Conservation (phyloP, 2,329 filamentous ascomycete species). For the Fusarium sp. region DNA sequence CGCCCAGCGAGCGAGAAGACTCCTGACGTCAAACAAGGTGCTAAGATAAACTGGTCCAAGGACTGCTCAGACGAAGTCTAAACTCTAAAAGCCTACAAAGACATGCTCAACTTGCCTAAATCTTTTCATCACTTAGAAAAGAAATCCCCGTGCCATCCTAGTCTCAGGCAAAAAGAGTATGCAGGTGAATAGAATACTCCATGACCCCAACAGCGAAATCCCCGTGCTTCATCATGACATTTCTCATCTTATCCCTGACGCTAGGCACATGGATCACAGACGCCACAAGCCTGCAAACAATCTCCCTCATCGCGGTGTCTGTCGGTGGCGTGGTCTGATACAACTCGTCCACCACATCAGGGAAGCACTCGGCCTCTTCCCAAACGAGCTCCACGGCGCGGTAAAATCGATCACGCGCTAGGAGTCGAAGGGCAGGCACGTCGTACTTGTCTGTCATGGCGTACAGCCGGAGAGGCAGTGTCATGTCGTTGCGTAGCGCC, state of each 20-base stretch:
- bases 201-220: conserved; percentile 21
- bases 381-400: conserved; percentile 24
- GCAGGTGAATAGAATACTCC: conserved; percentile 7
- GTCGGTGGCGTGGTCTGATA: conserved; percentile 1
- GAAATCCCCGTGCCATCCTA: background rate
- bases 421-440: conserved; percentile 44
- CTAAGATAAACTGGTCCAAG: background rate
- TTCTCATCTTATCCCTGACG: background rate
- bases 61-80: background rate
- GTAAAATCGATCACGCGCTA: conserved; percentile 46
- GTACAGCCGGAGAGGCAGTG: conserved; percentile 43
- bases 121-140: background rate
- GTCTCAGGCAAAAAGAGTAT: background rate
- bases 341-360: conserved; percentile 19
- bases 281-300: conserved; percentile 24
- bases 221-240: conserved; percentile 15
- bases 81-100: background rate
- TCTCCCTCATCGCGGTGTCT: conserved; percentile 14
- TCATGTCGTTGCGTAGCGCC: conserved; percentile 2
- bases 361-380: conserved; percentile 4
- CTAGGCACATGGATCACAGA: background rate
- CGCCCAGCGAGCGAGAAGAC: background rate
- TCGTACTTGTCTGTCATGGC: conserved; percentile 50
- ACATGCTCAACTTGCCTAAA: background rate
- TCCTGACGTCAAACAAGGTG: background rate